phyloP scores from a whole-genome alignment of 306 rosid genomes.

The Quercus engelmannii region DNA sequence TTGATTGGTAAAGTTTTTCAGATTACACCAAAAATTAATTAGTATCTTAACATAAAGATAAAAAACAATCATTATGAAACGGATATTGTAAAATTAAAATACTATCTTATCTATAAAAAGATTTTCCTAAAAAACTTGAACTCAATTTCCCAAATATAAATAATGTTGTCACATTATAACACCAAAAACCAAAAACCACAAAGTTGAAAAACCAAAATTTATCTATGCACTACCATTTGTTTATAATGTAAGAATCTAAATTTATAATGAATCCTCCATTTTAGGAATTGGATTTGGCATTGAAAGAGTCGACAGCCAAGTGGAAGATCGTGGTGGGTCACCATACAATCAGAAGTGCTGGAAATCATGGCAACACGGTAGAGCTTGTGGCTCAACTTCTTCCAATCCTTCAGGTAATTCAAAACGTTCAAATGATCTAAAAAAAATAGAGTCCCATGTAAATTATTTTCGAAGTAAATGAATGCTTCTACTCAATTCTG shows the following conservation, averaged over 20 bases:
- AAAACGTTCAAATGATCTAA: no score
- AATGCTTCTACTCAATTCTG: background rate
- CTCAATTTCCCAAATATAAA: no score
- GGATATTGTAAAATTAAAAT: fast-evolving
- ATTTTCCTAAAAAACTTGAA: no score
- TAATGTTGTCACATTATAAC: no score
- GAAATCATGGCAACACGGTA: constrained; percentile 37
- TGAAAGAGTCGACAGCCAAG: constrained; percentile 39
- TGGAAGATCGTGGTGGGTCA: constrained; percentile 59
- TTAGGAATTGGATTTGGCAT: constrained; percentile 32
- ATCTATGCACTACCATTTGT: no score
- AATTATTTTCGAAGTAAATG: background rate
- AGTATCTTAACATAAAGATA: fast-evolving
- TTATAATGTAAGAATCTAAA: background rate
- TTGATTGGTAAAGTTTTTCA: no score
- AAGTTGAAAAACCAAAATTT: no score
- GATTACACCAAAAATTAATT: fast-evolving
- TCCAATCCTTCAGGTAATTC: constrained; percentile 42
- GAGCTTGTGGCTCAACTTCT: constrained; percentile 37
- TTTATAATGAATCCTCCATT: background rate
- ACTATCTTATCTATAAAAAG: no score
- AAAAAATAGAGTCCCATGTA: background rate
- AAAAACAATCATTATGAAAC: fast-evolving
- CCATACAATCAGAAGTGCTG: constrained; percentile 44
- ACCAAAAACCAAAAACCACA: no score